Base-by-base conservation (phyloP, 2,329 filamentous ascomycete species). In the Neonectria ditissima region DNA sequence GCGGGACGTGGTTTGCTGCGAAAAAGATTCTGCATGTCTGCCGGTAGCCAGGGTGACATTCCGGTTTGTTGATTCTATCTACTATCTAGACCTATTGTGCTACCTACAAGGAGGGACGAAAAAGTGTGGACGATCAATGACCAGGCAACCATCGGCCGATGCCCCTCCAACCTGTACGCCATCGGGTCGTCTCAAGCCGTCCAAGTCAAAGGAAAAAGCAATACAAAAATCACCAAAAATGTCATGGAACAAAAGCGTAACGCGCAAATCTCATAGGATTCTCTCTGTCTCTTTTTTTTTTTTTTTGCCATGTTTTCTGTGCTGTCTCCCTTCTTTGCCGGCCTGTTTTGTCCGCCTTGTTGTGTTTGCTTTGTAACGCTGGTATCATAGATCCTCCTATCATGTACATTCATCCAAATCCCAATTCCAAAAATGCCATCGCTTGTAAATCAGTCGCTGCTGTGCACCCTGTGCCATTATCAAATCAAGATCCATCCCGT, bases 61-160 rank as follows among this genome's bases (percentile, higher is more conserved):
- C 26, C 37, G 24, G 28, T 28, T 52, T 28, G 43, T 26, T 50
- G 58, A 44, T 54, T 11, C 55, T 34, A 51, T 59, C 55, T 51
- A 32, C 24, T 47, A 44, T 30, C 56, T 54, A 54, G n/a, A n/a
- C n/a, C n/a, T 41, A 48, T 37, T 26, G 47, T 32, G n/a, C 45
- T n/a, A 20, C 16, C 16, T 20, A 10, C 14, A 11, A 30, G 20
- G 20, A 11, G 30, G 11, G 22, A 26, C n/a, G 37, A 13, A 28
- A 41, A 55, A 9, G 34, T n/a, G 22, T 44, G 24, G 28, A 18
- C 32, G 44, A 11, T 52, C 18, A 39, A 37, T 56, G 59, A 6
- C 59, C 59, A 61, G 59, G 59, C 59, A 61, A 61, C 52, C 58
- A 60, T 30, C 24, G 51, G 24, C 55, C 2, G 37, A n/a, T 44